Evolutionary conservation across 1,284 basidiomycete species (phyloP).

Genomic region (Farysia itapuensis): DNA sequence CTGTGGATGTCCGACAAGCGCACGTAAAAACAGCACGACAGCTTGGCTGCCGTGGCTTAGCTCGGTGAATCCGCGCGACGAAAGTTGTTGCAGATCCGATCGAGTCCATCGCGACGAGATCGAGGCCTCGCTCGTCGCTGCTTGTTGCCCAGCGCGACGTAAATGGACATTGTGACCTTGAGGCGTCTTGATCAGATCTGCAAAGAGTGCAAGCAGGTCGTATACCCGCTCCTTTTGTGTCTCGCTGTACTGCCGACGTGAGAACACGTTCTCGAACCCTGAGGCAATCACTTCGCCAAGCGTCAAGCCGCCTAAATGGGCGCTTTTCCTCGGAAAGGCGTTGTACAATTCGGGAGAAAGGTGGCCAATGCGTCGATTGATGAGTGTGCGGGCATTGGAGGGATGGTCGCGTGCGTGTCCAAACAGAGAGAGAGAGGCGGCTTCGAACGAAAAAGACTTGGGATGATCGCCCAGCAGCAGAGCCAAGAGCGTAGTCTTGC

Average conservation of each 20-base stretch:
- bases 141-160: background rate
- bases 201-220: conserved; percentile 26
- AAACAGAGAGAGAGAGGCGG: conserved; percentile 42
- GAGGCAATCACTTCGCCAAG: conserved; percentile 47
- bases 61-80: conserved; percentile 12
- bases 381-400: conserved; percentile 40
- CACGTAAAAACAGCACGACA: conserved; percentile 50
- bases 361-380: conserved; percentile 65
- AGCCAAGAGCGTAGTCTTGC: conserved; percentile 92
- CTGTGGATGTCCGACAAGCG: conserved; percentile 43
- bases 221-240: conserved; percentile 21
- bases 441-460: conserved; percentile 72
- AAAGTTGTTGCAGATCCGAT: conserved; percentile 7
- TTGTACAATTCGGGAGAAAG: conserved; percentile 86
- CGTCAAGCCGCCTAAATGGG: conserved; percentile 41
- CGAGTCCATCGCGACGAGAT: too few relatives aligned
- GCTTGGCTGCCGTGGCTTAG: conserved; percentile 50
- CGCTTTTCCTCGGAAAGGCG: conserved; percentile 70
- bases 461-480: conserved; percentile 92
- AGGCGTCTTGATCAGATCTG: conserved; percentile 30
- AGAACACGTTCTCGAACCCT: conserved; percentile 54
- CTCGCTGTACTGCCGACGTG: conserved; percentile 8
- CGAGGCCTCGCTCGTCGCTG: too few relatives aligned
- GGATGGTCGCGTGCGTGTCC: conserved; percentile 41
- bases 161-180: background rate